These are phyloP conservation scores for Botrytis fabae DNA, from an alignment of 2,329 filamentous ascomycete species.

Conservation along the genomic window DNA sequence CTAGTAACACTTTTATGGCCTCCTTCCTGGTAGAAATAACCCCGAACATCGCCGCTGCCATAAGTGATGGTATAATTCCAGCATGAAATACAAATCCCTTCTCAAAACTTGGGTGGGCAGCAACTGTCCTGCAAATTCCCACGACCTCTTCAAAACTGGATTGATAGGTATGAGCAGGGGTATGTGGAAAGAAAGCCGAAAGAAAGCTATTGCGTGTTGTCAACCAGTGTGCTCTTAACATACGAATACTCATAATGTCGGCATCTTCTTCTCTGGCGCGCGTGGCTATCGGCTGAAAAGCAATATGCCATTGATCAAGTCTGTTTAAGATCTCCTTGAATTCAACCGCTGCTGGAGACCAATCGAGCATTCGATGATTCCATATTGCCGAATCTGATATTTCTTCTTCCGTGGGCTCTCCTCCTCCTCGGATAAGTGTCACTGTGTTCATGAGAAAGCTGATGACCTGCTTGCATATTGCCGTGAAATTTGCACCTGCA, in stretches of 20 bases:
- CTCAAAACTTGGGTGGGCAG: constrained; percentile 2
- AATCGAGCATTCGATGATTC: constrained; percentile 5
- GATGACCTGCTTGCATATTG: not conserved
- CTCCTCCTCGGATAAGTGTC: not conserved
- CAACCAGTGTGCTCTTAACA: not conserved
- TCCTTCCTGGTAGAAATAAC: not conserved
- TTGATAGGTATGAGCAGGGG: not conserved
- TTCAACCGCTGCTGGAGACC: not conserved
- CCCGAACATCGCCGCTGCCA: constrained; percentile 6
- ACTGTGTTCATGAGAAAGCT: constrained; percentile 11
- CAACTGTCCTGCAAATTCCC: not conserved
- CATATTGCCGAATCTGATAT: constrained; percentile 8
- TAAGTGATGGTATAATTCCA: constrained; percentile 4
- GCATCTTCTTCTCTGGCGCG: not conserved
- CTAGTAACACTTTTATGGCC: constrained; percentile 10
- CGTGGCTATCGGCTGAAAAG: constrained; percentile 10
- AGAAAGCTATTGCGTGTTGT: constrained; percentile 13
- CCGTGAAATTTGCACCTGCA: not conserved
- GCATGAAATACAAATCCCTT: constrained; percentile 18
- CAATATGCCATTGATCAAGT: constrained; percentile 15
- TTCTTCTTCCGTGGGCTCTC: not conserved
- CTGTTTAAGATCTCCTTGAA: constrained; percentile 7
- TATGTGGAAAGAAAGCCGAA: constrained; percentile 12
- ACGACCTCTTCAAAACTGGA: constrained; percentile 9
- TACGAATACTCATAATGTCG: constrained; percentile 3